phyloP scores from a whole-genome alignment of 2,329 filamentous ascomycete genomes.

The Monilinia polystroma region DNA sequence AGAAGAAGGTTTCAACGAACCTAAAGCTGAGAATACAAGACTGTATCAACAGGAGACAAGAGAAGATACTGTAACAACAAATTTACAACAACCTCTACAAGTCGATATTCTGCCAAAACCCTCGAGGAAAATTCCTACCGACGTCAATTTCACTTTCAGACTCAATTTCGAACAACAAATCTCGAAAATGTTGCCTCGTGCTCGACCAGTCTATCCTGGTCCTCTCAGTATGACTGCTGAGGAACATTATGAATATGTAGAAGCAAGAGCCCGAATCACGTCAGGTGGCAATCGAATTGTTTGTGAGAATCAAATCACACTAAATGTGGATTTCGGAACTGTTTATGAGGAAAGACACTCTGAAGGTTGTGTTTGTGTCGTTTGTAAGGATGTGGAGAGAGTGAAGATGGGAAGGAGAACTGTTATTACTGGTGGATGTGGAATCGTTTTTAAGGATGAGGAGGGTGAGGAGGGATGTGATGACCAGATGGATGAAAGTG shows the following conservation, averaged over 20 bases:
- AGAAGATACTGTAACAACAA: background rate
- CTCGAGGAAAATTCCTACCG: background rate
- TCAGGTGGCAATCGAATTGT: conserved; percentile 1
- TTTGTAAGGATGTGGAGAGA: conserved; percentile 4
- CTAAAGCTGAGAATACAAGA: background rate
- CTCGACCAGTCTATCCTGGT: background rate
- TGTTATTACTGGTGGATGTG: background rate
- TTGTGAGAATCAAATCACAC: background rate
- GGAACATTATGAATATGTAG: conserved; percentile 1
- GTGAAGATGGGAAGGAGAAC: background rate
- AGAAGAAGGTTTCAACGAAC: background rate
- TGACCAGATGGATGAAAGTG: background rate
- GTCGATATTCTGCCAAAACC: background rate
- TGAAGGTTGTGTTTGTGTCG: background rate
- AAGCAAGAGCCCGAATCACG: background rate
- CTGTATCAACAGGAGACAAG: background rate
- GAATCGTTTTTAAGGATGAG: background rate
- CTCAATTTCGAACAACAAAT: background rate
- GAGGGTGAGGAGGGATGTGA: background rate
- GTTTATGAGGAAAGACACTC: background rate
- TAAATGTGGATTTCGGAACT: conserved; percentile 15
- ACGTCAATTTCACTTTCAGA: background rate
- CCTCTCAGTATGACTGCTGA: background rate
- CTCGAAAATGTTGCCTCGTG: background rate
- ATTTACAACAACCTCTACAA: background rate